Evolutionary conservation across 1,284 basidiomycete genomes (phyloP), one percentile per base, ranked within the genome.

Genomic region (Coniophora puteana): DNA sequence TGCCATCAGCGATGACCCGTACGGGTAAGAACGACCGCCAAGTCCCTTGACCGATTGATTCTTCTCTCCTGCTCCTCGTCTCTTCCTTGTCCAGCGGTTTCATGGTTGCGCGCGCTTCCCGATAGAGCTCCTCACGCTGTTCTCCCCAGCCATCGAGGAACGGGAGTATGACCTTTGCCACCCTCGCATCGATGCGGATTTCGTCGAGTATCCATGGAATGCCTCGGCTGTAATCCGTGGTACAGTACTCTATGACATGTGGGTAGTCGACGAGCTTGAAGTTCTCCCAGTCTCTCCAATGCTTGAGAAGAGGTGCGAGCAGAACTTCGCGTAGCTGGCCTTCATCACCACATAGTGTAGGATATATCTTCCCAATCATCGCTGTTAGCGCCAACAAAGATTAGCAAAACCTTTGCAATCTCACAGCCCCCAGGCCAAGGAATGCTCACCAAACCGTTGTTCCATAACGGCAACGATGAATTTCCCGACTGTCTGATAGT

Each of bases 231-330:
- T n/a, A n/a, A n/a, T n/a, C n/a, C n/a, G n/a, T n/a, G n/a, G n/a
- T n/a, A n/a, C n/a, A n/a, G n/a, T n/a, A n/a, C 11, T 22, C 20
- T 6, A 40, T 29, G 20, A 34, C 13, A 4, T 31, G n/a, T n/a
- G 39, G 39, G 24, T 40, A 13, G n/a, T 32, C 31, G 13, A 32
- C 17, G 21, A 40, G n/a, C 34, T 32, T 40, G 18, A 40, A 22
- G 8, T 25, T 16, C 16, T 33, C 39, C 39, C 28, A 34, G 16
- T 34, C 11, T 17, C 32, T 34, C 39, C 39, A 40, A 24, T 8
- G 11, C 4, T 34, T 31, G 16, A 40, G 14, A n/a, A 40, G 29
- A 16, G 39, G 39, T 6, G 12, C 14, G 4, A 40, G 24, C 4
- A 40, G 24, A 5, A 22, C 21, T 8, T 25, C 30, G n/a, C 20